Evolutionary conservation across 176 grass and related monocot genomes (phyloP), one percentile per base, ranked within the genome.

Genomic region (Paspalum vaginatum): DNA sequence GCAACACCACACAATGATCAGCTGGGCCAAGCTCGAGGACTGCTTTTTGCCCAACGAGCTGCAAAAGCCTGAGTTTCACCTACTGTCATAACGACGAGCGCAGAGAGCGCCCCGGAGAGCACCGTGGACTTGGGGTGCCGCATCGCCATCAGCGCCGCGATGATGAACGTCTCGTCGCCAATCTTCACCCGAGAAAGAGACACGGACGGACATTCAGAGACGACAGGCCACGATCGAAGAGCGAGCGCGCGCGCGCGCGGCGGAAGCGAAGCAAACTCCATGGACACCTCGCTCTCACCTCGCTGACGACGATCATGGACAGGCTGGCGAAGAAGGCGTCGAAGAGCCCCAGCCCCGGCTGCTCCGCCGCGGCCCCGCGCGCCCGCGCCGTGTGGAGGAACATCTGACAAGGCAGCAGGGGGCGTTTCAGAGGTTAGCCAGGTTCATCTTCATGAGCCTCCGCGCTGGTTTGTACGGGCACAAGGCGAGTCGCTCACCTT

Each of bases 131-230:
- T 98, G 43, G 96, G 96, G 86, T 98, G 96, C 32, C 92, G 88
- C 96, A 95, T 98, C 20, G 96, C 96, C 96, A 98, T 95, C 41
- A 98, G 88, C 61, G 96, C 96, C 57, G 96, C 96, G 17, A 98
- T 98, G 68, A 98, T 98, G 86, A 95, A 95, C 47, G 92, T 98
- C 83, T 95, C 96, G 51, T 98, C 96, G 11, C 96, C 96, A 77
- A 98, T 89, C 96, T 98, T 65, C 15, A 72, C 0, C 11, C 5
- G 14, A 38, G 44, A 16, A 64, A 48, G 41, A 61, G 32, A 16
- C 27, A 42, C 58, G 27, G 12, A 61, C 13, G 32, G 66, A 22
- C 7, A 59, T 7, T 38, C 70, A 75, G 27, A 42, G 25, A 14
- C 14, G 59, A 61, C 25, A 32, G 2, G 25, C 7, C 15, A 48